phyloP scores from a whole-genome alignment of 2,329 filamentous ascomycete genomes.

The Penicillium sp. region DNA sequence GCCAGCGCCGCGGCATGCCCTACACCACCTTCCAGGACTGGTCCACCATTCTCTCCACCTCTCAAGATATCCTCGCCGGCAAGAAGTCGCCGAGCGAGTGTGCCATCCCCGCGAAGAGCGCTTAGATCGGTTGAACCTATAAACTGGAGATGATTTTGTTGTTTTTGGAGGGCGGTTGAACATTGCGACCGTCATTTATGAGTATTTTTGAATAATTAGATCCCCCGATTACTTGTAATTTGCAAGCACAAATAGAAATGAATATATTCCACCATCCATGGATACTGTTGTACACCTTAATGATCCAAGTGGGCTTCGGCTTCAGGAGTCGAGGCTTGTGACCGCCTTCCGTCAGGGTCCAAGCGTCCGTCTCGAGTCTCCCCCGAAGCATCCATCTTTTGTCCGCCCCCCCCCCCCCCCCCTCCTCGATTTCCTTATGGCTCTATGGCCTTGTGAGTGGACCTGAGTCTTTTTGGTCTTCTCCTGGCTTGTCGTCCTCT shows the following conservation, averaged over 20 bases:
- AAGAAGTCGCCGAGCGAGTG: conserved; percentile 73
- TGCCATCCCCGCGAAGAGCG: conserved; percentile 50
- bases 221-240: conserved; percentile 12
- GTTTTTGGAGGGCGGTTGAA: neutral
- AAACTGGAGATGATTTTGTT: conserved; percentile 9
- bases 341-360: conserved; percentile 38
- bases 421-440: conserved; percentile 18
- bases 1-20: conserved; percentile 80
- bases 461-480: conserved; percentile 36
- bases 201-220: conserved; percentile 2
- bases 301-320: conserved; percentile 13
- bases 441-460: conserved; percentile 39
- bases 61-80: conserved; percentile 77
- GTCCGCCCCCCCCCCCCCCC: too few relatives aligned
- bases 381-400: conserved; percentile 21
- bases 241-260: conserved; percentile 18
- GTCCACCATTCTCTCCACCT: conserved; percentile 75
- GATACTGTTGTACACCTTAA: neutral
- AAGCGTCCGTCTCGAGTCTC: conserved; percentile 26
- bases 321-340: conserved; percentile 33
- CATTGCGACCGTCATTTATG: conserved; percentile 3
- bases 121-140: conserved; percentile 18
- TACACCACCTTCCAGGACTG: conserved; percentile 90
- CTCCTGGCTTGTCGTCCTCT: conserved; percentile 28
- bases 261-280: neutral